phyloP scores from a whole-genome alignment of 164 flowering plant species.

The Euptelea pleiosperma region DNA sequence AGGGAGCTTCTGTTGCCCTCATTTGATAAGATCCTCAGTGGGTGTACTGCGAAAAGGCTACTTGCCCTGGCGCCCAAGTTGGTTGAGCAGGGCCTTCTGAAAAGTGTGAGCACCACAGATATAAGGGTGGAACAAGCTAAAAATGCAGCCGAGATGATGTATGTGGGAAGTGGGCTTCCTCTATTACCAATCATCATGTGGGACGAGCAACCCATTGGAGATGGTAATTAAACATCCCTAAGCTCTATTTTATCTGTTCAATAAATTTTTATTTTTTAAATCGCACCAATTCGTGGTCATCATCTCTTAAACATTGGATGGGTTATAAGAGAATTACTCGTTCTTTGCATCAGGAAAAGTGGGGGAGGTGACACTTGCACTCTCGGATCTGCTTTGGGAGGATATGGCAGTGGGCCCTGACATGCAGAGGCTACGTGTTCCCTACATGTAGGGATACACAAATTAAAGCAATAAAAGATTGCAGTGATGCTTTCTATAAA shows the following conservation, averaged over 20 bases:
- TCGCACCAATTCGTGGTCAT: too few species aligned
- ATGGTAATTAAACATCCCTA: constrained; percentile 42
- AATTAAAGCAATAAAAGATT: too few species aligned
- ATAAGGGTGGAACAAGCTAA: constrained; percentile 65
- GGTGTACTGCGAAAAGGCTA: constrained; percentile 85
- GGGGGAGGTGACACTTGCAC: constrained; percentile 72
- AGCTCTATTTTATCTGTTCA: too few species aligned
- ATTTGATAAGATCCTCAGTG: constrained; percentile 74
- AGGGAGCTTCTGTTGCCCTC: constrained; percentile 70
- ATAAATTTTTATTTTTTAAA: too few species aligned
- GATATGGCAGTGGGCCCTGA: constrained; percentile 80
- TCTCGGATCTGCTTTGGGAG: constrained; percentile 77
- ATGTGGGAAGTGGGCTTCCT: constrained; percentile 80
- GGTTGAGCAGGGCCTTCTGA: constrained; percentile 61
- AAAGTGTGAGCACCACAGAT: constrained; percentile 41
- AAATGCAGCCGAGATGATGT: constrained; percentile 77
- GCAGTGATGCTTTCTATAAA: background rate
- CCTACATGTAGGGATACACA: constrained; percentile 41
- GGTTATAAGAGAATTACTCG: too few species aligned
- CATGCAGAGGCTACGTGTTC: constrained; percentile 50
- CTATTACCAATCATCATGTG: constrained; percentile 66
- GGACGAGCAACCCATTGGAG: constrained; percentile 78
- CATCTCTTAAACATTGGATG: too few species aligned
- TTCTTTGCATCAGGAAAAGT: constrained; percentile 51
- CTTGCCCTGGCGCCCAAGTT: constrained; percentile 63